A percentile compares a stretch with the other conserved stretches of the same genome.
Conservation (phyloP, 139 green algal genomes). For the Closterium sp. region DNA sequence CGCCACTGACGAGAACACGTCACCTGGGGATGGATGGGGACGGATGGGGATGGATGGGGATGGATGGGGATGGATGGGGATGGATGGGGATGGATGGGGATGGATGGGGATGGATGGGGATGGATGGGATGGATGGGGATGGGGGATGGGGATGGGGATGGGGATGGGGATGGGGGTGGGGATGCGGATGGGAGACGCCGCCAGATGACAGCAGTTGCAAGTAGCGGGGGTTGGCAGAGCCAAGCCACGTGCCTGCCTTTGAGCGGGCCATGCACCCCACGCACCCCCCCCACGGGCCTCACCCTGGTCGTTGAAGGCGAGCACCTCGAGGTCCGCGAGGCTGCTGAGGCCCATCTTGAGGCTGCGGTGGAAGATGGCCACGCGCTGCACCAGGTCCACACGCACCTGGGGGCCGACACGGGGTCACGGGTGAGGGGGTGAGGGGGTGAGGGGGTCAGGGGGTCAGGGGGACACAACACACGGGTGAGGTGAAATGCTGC, state of each 20-base stretch:
- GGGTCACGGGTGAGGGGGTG: neutral
- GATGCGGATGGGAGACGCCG: too few species aligned
- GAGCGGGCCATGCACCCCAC: neutral
- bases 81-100: too few species aligned
- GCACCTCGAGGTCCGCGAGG: neutral
- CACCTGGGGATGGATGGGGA: neutral
- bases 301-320: neutral
- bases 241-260: too few species aligned
- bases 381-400: neutral
- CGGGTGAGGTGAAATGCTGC: too few species aligned
- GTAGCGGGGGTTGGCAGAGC: too few species aligned
- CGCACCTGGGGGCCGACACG: neutral
- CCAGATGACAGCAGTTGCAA: too few species aligned
- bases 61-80: neutral
- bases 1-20: slow-evolving; percentile 37
- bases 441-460: neutral
- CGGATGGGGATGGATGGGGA: too few species aligned
- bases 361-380: neutral
- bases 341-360: neutral
- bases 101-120: too few species aligned
- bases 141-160: too few species aligned
- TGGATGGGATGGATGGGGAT: too few species aligned
- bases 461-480: neutral
- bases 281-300: neutral
- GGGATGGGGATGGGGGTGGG: too few species aligned